Evolutionary conservation across 1,284 basidiomycete species (phyloP), one percentile per base, ranked within the genome.

Genomic region (Apiotrichum gamsii): DNA sequence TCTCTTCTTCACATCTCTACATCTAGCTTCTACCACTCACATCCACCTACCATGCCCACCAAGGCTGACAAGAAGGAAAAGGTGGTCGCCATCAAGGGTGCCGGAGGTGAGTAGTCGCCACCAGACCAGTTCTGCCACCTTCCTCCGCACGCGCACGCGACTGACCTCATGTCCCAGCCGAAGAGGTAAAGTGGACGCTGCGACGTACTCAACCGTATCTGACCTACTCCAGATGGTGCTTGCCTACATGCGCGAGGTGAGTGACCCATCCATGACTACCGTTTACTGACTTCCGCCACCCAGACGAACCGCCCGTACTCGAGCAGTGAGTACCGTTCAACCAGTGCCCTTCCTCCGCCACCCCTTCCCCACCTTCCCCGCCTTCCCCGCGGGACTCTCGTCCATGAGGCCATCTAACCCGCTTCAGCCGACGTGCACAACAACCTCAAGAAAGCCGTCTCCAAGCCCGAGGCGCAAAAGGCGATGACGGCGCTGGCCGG

Each of bases 371-470:
- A 31, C 33, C 43, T 40, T 37, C 45, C 32, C 34, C 28, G 4
- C 20, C 3, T 2, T 9, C 24, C 20, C 16, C 34, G 15, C 30
- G 5, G 31, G 4, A 14, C 24, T 24, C 33, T 39, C 47, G 51
- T 28, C 41, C 30, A 20, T 39, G n/a, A n/a, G n/a, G n/a, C n/a
- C n/a, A n/a, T n/a, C n/a, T n/a, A n/a, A n/a, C 33, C 43, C 29
- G 23, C 30, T 42, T 5, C 81, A 56, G 89, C 88, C 30, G 88
- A 91, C 64, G 83, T 93, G 3, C 78, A 85, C 14, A 85, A 87
- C 15, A 93, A 94, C 68, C 75, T 93, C 33, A 90, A 90, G 67
- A 85, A 85, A 44, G 81, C 82, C 10, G 82, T 93, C 1, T 81
- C 86, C 8, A 91, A 90, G 67, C 72, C 86, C 0, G 77, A 82